Percentiles rank a stretch among this genome's conserved stretches.
These are phyloP conservation scores for Drechslerella dactyloides DNA, from an alignment of 2,329 filamentous ascomycete species.

Conservation along the genomic window DNA sequence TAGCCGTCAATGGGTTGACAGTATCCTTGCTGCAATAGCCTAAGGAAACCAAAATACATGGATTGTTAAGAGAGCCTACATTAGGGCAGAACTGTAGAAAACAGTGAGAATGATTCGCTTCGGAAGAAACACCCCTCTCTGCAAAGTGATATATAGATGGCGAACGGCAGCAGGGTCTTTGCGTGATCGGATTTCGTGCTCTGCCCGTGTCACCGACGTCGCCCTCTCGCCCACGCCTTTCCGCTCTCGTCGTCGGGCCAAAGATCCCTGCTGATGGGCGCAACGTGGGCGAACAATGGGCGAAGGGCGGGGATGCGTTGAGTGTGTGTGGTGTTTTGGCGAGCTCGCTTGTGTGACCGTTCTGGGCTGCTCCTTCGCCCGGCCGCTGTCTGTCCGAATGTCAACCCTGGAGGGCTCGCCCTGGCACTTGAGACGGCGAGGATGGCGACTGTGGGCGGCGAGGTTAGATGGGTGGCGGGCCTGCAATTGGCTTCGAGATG, in stretches of 20 bases:
- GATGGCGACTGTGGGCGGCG: no score
- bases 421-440: no score
- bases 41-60: no score
- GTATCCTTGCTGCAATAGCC: no score
- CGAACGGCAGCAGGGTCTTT: slow-evolving; percentile 51
- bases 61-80: no score
- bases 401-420: background rate
- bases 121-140: no score
- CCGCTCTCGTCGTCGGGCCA: slow-evolving; percentile 17
- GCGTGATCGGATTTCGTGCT: slow-evolving; percentile 48
- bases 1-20: no score
- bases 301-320: slow-evolving; percentile 29
- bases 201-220: slow-evolving; percentile 22
- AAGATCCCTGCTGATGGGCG: background rate
- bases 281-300: slow-evolving; percentile 47
- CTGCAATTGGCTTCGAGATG: no score
- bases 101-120: no score
- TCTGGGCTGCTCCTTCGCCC: background rate
- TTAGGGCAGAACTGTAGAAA: no score
- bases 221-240: background rate
- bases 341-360: slow-evolving; percentile 46
- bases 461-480: no score
- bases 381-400: background rate
- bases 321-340: slow-evolving; percentile 40
- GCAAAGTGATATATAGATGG: no score